Evolutionary conservation across 129 eudicot genomes (phyloP), one percentile per base, ranked within the genome.

Genomic region (Flaveria robusta): DNA sequence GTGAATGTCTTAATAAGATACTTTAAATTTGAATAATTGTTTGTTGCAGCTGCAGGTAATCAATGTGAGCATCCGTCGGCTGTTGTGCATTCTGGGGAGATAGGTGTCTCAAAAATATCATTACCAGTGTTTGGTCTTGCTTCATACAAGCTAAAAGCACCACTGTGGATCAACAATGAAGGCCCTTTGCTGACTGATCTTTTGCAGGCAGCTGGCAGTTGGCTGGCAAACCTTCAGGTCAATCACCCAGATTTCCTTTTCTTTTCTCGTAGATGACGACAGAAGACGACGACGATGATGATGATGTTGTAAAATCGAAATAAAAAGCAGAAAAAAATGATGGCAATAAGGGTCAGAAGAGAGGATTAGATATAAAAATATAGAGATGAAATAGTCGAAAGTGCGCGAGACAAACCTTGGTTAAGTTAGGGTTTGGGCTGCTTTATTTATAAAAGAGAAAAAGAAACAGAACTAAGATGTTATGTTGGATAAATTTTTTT

Each of bases 111-210:
- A 2, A 89, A 83, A 79, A 84, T 90, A 39, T 84, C 95, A 9
- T 81, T 95, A 67, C 97, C 97, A 4, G 94, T 86, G 34, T 95
- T 87, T 77, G 97, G 99, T 69, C 93, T 95, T 19, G 97, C 99
- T 58, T 87, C 97, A 2, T 95, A 95, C 69, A 95, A 91, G 77
- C 85, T 89, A 47, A 95, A 84, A 74, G 85, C 81, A 77, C 85
- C 97, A 24, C 37, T 89, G 62, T 95, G 97, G 99, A 83, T 88
- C 50, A 81, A 88, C 19, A 78, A 76, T 49, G 89, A 86, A 73
- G 81, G 70, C 7, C 1, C 29, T 41, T 77, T 86, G 56, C 85
- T 87, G 50, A 85, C 67, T 66, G 70, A 86, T 51, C 94, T 95
- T 68, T 83, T 82, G 74, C 92, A 87, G 82, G 85, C 81, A 3